Evolutionary conservation across 768 basidiomycete genomes (phyloP).

Genomic region (Leucogyrophana mollusca): DNA sequence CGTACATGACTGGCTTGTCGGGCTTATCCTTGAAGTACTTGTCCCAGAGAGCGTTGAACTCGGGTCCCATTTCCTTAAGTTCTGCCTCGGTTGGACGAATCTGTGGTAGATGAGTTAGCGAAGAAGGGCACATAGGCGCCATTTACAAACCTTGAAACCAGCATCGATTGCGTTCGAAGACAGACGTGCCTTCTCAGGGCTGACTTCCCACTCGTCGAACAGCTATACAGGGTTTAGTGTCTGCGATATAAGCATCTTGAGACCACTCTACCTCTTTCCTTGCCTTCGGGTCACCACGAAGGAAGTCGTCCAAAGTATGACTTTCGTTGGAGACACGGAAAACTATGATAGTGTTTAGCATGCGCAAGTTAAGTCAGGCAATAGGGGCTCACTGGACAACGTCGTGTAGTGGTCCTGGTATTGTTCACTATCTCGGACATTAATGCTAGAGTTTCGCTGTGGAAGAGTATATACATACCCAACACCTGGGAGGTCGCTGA

Average conservation of each 20-base stretch:
- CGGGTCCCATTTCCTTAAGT: slow-evolving; percentile 76
- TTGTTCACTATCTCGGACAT: slow-evolving; percentile 44
- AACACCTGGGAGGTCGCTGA: slow-evolving; percentile 70
- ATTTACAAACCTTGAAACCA: slow-evolving; percentile 57
- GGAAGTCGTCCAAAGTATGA: slow-evolving; percentile 64
- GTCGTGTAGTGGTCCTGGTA: slow-evolving; percentile 79
- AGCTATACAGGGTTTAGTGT: slow-evolving; percentile 30
- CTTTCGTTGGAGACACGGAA: slow-evolving; percentile 68
- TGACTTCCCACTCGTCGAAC: slow-evolving; percentile 63
- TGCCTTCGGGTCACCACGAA: slow-evolving; percentile 60
- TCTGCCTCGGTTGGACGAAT: slow-evolving; percentile 70
- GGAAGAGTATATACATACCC: slow-evolving; percentile 39
- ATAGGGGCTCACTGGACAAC: slow-evolving; percentile 45
- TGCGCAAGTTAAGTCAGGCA: not conserved
- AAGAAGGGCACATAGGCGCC: not conserved
- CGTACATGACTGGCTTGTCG: slow-evolving; percentile 73
- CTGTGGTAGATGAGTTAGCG: slow-evolving; percentile 26
- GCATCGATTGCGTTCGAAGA: slow-evolving; percentile 75
- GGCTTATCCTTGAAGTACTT: slow-evolving; percentile 78
- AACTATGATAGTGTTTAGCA: slow-evolving; percentile 34
- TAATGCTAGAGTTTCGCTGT: not conserved
- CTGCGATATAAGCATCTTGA: not conserved
- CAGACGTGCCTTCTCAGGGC: slow-evolving; percentile 65
- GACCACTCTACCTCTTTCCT: slow-evolving; percentile 46
- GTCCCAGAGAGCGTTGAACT: slow-evolving; percentile 68